Base-by-base conservation (phyloP, 495 filamentous ascomycete genomes). In the Astrothelium macrocarpum region DNA sequence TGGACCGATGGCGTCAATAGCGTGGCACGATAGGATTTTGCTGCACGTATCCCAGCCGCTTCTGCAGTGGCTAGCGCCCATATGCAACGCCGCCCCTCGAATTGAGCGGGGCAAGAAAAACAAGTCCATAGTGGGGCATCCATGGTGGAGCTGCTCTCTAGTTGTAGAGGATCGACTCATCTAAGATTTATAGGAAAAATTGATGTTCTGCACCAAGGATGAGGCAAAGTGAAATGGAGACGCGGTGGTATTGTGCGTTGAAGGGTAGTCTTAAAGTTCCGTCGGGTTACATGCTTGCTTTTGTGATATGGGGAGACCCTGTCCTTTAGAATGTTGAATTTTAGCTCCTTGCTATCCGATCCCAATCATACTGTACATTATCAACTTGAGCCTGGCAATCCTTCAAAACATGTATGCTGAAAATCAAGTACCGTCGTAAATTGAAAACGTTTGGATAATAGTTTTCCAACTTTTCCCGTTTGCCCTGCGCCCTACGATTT, bases 1-100 rank as follows among this genome's bases (percentile, higher is more conserved):
- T 4, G 49, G 49, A n/a, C 49, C 49, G 49, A 56, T 56, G 49
- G 49, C 49, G 49, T 56, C 49, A 20, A 29, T 56, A 56, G 49
- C 49, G 49, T 23, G 20, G 45, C 45, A 14, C 29, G 10, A 56
- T 20, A 20, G 20, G 20, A 5, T 9, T 49, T 49, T 4, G 45
- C 45, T 23, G 20, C 20, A 14, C 45, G 3, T 56, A 56, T 56
- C 49, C 49, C 25, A 29, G 49, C 7, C 49, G 2, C n/a, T 2
- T 56, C 20, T 29, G 49, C 20, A 10, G 49, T 4, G 20, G 49
- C 49, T 56, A 29, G 25, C 49, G 49, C 25, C 20, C 49, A 4
- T 26, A 26, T 49, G 45, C 45, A 49, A 18, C 45, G 45, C 45
- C 45, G 20, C 45, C 20, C 20, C 4, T 4, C 45, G 18, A 4